Evolutionary conservation across 2,329 filamentous ascomycete genomes (phyloP).

Genomic region (Stemphylium beticola): DNA sequence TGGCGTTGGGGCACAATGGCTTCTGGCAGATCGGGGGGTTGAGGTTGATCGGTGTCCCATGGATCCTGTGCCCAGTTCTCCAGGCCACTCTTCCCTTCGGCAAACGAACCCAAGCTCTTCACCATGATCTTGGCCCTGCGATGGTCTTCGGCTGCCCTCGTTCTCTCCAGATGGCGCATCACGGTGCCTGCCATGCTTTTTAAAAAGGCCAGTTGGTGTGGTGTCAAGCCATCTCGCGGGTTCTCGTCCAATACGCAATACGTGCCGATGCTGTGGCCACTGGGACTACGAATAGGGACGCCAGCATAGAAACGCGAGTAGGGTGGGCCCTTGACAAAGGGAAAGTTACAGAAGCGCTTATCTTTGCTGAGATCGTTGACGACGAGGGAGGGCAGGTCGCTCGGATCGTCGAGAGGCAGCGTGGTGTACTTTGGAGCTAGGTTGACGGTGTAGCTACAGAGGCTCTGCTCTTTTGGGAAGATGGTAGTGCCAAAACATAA

Average conservation of each 20-base stretch:
- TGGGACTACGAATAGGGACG: conserved; percentile 66
- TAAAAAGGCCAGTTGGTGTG: conserved; percentile 60
- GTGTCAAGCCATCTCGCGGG: conserved; percentile 59
- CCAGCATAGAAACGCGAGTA: conserved; percentile 60
- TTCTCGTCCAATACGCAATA: conserved; percentile 66
- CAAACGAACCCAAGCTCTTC: conserved; percentile 49
- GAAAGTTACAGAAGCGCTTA: conserved; percentile 48
- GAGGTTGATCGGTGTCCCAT: conserved; percentile 31
- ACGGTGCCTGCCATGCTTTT: conserved; percentile 62
- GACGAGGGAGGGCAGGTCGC: conserved; percentile 35
- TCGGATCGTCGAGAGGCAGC: conserved; percentile 23
- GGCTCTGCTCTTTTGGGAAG: conserved; percentile 42
- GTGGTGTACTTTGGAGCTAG: conserved; percentile 24
- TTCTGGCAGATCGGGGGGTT: conserved; percentile 20
- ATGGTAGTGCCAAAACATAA: conserved; percentile 43
- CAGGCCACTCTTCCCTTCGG: conserved; percentile 43
- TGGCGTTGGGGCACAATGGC: conserved; percentile 24
- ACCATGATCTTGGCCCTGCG: conserved; percentile 62
- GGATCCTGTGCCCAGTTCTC: conserved; percentile 45
- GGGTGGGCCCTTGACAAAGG: conserved; percentile 42
- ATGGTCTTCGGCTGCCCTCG: conserved; percentile 59
- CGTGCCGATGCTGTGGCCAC: conserved; percentile 64
- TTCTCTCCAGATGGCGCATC: conserved; percentile 67
- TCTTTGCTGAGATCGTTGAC: conserved; percentile 43
- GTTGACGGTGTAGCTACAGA: conserved; percentile 45